A percentile compares a stretch with the other conserved stretches of the same genome.
Evolutionary conservation across 495 filamentous ascomycete genomes (phyloP).

Genomic region (Astrocystis sublimbata): DNA sequence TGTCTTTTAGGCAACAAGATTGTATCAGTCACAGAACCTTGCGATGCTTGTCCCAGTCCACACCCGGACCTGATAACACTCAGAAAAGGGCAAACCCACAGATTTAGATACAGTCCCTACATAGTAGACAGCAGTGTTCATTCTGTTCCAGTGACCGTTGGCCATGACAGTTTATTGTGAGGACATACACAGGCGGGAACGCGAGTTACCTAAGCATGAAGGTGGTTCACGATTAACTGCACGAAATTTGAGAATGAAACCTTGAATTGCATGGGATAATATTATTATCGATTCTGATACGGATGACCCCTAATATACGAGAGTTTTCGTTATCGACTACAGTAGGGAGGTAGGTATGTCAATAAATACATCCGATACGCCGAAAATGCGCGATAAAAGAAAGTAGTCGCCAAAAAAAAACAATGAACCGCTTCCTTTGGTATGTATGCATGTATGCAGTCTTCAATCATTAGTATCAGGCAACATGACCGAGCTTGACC

Average conservation of each 20-base stretch:
- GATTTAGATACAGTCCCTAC: too few species aligned
- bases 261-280: too few species aligned
- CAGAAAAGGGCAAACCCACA: too few species aligned
- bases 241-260: too few species aligned
- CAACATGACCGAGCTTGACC: not conserved
- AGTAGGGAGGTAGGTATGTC: too few species aligned
- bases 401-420: not conserved
- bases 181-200: too few species aligned
- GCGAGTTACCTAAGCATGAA: too few species aligned
- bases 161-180: too few species aligned
- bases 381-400: constrained; percentile 12
- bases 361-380: not conserved
- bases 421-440: constrained; percentile 8
- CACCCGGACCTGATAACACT: not conserved
- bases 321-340: too few species aligned
- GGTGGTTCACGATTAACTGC: too few species aligned
- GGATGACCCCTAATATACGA: not conserved
- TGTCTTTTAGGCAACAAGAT: too few species aligned
- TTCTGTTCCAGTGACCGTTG: too few species aligned
- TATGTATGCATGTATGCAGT: constrained; percentile 5
- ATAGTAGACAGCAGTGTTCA: not conserved
- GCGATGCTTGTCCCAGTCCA: not conserved
- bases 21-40: not conserved
- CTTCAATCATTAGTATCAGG: not conserved
- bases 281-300: constrained; percentile 3